These are phyloP conservation scores for Geotrichum cucujoidarum DNA, from an alignment of 1,139 yeast genomes.

Conservation along the genomic window DNA sequence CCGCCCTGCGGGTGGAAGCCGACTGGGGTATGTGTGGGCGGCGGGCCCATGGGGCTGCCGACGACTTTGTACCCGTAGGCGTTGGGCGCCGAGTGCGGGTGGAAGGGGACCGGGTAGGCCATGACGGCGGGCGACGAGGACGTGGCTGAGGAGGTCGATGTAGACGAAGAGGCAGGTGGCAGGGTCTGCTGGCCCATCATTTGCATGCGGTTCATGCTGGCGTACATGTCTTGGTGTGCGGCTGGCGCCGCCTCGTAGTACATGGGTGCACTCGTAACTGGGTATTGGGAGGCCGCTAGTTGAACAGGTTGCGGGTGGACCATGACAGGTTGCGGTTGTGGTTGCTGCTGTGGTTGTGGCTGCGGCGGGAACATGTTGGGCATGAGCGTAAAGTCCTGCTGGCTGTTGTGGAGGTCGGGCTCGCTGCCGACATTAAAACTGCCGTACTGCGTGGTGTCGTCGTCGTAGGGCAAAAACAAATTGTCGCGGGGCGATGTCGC, in stretches of 20 bases:
- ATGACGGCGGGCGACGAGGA: too few species aligned
- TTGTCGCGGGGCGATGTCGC: not conserved
- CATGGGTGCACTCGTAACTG: too few species aligned
- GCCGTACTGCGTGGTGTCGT: not conserved
- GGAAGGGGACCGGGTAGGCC: not conserved
- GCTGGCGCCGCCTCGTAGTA: too few species aligned
- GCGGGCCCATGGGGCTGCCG: too few species aligned
- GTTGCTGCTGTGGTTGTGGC: not conserved
- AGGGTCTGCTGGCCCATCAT: conserved; percentile 15
- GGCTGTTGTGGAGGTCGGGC: not conserved
- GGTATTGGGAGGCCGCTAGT: too few species aligned
- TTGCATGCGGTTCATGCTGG: conserved; percentile 10
- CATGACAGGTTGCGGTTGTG: not conserved
- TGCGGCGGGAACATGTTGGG: conserved; percentile 1
- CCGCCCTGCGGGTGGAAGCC: too few species aligned
- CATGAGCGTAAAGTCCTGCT: not conserved
- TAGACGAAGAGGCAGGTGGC: too few species aligned
- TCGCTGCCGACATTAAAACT: conserved; percentile 2
- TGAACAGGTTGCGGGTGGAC: too few species aligned
- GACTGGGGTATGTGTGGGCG: too few species aligned
- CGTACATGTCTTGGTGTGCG: conserved; percentile 7
- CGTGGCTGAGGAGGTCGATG: too few species aligned
- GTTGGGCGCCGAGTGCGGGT: conserved; percentile 2
- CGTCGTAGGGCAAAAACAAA: not conserved
- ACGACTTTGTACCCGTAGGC: conserved; percentile 1